phyloP scores from a whole-genome alignment of 2,329 filamentous ascomycete species.

The Microdochium paspali region DNA sequence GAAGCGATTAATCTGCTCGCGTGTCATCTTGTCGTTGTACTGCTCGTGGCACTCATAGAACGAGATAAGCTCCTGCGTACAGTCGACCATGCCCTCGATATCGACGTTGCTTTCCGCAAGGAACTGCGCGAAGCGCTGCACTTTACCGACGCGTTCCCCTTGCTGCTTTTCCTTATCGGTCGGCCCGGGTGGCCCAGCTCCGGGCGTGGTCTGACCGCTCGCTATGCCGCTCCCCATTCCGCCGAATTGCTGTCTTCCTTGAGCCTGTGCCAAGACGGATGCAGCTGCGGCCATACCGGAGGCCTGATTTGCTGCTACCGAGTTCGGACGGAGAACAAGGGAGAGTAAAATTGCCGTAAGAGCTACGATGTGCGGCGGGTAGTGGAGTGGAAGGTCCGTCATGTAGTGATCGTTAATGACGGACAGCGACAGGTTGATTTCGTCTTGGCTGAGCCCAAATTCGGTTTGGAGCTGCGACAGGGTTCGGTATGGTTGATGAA shows the following conservation, averaged over 20 bases:
- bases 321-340: constrained; percentile 63
- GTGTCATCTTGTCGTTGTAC: constrained; percentile 49
- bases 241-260: constrained; percentile 14
- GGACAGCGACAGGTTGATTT: constrained; percentile 66
- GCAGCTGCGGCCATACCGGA: constrained; percentile 40
- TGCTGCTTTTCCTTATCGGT: constrained; percentile 35
- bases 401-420: constrained; percentile 90
- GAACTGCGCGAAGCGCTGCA: constrained; percentile 64
- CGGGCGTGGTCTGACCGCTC: constrained; percentile 14
- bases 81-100: constrained; percentile 77
- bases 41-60: constrained; percentile 66
- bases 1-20: constrained; percentile 49
- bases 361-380: constrained; percentile 81
- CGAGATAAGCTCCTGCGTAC: constrained; percentile 83
- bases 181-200: constrained; percentile 5
- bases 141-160: constrained; percentile 51
- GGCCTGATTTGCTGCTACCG: constrained; percentile 14
- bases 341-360: constrained; percentile 77
- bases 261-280: constrained; percentile 37
- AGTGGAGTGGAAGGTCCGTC: constrained; percentile 80
- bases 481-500: constrained; percentile 85
- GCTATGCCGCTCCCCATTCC: constrained; percentile 5
- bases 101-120: constrained; percentile 79
- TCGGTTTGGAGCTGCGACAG: constrained; percentile 61
- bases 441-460: constrained; percentile 66